phyloP scores from a whole-genome alignment of 2,329 filamentous ascomycete genomes.

The Xylogone sp. region DNA sequence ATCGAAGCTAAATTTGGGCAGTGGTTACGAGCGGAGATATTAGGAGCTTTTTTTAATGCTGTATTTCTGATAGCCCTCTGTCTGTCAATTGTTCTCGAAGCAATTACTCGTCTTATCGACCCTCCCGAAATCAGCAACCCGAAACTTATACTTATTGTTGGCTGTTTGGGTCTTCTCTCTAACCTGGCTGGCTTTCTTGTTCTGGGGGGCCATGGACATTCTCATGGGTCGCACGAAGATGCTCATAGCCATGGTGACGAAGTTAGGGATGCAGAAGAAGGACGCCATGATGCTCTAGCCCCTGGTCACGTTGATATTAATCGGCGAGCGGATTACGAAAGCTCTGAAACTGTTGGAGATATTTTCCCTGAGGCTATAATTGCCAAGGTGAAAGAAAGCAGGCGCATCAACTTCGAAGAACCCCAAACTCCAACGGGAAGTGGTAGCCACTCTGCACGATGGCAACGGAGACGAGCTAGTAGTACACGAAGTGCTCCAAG shows the following conservation, averaged over 20 bases:
- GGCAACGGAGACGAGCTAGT: slow-evolving; percentile 23
- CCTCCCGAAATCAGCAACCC: slow-evolving; percentile 85
- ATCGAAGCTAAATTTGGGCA: slow-evolving; percentile 33
- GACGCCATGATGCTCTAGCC: slow-evolving; percentile 29
- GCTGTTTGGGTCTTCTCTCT: slow-evolving; percentile 77
- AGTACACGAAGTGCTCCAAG: slow-evolving; percentile 38
- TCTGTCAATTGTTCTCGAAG: slow-evolving; percentile 93
- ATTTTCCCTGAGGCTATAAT: slow-evolving; percentile 60
- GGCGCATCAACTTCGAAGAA: slow-evolving; percentile 24
- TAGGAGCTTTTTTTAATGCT: slow-evolving; percentile 94
- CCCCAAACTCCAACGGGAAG: slow-evolving; percentile 18
- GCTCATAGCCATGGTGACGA: slow-evolving; percentile 37
- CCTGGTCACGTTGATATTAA: slow-evolving; percentile 40
- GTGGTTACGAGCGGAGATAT: slow-evolving; percentile 96
- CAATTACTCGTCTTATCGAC: slow-evolving; percentile 86
- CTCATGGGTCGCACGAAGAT: slow-evolving; percentile 59
- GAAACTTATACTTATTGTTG: slow-evolving; percentile 83
- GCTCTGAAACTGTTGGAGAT: slow-evolving; percentile 54
- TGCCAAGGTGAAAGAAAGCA: slow-evolving; percentile 38
- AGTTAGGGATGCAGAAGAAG: slow-evolving; percentile 24
- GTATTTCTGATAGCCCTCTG: slow-evolving; percentile 96
- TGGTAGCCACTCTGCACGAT: slow-evolving; percentile 14
- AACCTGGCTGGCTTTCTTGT: slow-evolving; percentile 88
- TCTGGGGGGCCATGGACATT: slow-evolving; percentile 90
- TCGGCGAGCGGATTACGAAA: slow-evolving; percentile 46